These are phyloP conservation scores for Candida tetrigidarum DNA, from an alignment of 1,139 yeast species.

Conservation along the genomic window DNA sequence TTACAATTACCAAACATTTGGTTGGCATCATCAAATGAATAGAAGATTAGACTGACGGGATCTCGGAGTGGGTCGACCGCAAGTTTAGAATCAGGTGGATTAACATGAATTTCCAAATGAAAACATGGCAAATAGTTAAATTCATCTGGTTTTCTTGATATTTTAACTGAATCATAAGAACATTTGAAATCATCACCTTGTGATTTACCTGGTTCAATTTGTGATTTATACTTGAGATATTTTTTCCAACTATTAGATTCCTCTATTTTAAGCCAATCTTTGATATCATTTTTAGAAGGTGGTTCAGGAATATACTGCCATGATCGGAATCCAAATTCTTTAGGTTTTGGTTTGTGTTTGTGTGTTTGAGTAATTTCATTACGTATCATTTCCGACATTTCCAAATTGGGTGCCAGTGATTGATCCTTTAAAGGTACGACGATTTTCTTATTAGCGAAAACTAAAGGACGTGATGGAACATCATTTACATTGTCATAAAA, in stretches of 20 bases:
- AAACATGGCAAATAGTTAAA: constrained; percentile 57
- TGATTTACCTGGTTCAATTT: constrained; percentile 51
- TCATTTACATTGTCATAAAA: constrained; percentile 58
- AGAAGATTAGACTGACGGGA: constrained; percentile 60
- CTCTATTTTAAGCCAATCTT: constrained; percentile 24
- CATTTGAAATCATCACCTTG: constrained; percentile 39
- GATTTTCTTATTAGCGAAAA: constrained; percentile 70
- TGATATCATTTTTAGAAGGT: constrained; percentile 31
- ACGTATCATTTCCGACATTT: constrained; percentile 16
- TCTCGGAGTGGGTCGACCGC: constrained; percentile 72
- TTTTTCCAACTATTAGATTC: constrained; percentile 22
- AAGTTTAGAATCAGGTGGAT: constrained; percentile 47
- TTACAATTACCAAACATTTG: constrained; percentile 24
- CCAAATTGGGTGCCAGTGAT: constrained; percentile 17
- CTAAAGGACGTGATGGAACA: constrained; percentile 56
- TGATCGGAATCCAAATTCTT: constrained; percentile 6
- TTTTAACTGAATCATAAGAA: constrained; percentile 34
- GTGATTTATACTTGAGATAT: constrained; percentile 41
- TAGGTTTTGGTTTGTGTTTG: background rate
- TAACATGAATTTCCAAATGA: constrained; percentile 68
- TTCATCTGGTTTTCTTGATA: constrained; percentile 47
- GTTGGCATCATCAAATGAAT: constrained; percentile 58
- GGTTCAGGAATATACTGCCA: constrained; percentile 38
- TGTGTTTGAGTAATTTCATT: background rate
- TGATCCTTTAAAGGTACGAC: constrained; percentile 35